Evolutionary conservation across 2,329 filamentous ascomycete genomes (phyloP).

Genomic region (Sarocladium strictum): DNA sequence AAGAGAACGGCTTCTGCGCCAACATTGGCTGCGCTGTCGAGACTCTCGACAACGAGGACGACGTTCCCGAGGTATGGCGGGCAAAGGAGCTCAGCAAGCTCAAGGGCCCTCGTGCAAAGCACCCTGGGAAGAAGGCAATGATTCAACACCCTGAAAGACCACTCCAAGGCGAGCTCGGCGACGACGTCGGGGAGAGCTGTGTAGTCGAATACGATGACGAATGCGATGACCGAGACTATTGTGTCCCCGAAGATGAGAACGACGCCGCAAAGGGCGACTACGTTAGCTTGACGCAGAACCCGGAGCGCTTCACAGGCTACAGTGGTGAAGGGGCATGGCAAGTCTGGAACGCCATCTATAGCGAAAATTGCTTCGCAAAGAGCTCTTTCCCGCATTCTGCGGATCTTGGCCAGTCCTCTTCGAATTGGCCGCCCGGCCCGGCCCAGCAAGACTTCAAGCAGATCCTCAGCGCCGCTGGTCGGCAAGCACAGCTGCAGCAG

Average conservation of each 20-base stretch:
- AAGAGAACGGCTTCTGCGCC: slow-evolving; percentile 88
- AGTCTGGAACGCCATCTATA: slow-evolving; percentile 95
- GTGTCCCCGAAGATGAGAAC: slow-evolving; percentile 90
- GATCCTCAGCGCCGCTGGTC: slow-evolving; percentile 52
- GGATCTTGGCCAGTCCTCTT: slow-evolving; percentile 38
- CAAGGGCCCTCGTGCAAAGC: slow-evolving; percentile 82
- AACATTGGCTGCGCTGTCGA: slow-evolving; percentile 96
- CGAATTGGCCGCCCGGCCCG: slow-evolving; percentile 35
- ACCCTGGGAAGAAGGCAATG: slow-evolving; percentile 73
- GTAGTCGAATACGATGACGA: slow-evolving; percentile 97
- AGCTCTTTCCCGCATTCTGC: slow-evolving; percentile 57
- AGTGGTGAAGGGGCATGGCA: slow-evolving; percentile 76
- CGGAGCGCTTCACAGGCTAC: slow-evolving; percentile 93
- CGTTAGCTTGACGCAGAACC: slow-evolving; percentile 87
- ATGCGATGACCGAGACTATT: slow-evolving; percentile 95
- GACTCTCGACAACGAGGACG: slow-evolving; percentile 90
- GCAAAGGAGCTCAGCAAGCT: slow-evolving; percentile 88
- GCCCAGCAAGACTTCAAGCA: slow-evolving; percentile 57
- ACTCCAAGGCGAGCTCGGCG: slow-evolving; percentile 75
- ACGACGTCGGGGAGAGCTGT: slow-evolving; percentile 87
- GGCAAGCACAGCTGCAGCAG: slow-evolving; percentile 42
- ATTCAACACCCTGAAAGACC: slow-evolving; percentile 66
- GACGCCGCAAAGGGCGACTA: slow-evolving; percentile 87
- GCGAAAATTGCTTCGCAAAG: slow-evolving; percentile 89
- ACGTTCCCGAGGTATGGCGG: slow-evolving; percentile 87